These are phyloP conservation scores for Colletotrichum scovillei DNA, from an alignment of 2,329 filamentous ascomycete genomes.

Conservation along the genomic window DNA sequence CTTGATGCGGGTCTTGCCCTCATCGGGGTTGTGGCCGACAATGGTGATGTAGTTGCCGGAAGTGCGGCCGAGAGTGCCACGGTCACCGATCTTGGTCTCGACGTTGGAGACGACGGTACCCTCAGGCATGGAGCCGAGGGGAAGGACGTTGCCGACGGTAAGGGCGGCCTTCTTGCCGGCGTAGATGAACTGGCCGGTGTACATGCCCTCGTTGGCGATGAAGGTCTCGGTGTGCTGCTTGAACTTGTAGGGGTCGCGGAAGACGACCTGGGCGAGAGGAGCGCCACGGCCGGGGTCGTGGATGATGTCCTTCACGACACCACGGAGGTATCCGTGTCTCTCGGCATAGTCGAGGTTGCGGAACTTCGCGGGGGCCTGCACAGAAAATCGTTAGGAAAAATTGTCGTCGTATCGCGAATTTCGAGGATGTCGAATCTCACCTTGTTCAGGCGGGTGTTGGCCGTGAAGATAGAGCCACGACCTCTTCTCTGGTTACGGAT, in stretches of 20 bases:
- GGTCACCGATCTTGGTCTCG: constrained; percentile 98
- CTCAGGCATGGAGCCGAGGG: constrained; percentile 93
- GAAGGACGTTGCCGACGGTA: constrained; percentile 97
- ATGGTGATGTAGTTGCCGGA: constrained; percentile 99
- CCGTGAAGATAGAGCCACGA: constrained; percentile 72
- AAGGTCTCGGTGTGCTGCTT: constrained; percentile 98
- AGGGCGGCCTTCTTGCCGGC: constrained; percentile 98
- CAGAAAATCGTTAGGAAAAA: constrained; percentile 23
- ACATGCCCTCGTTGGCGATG: constrained; percentile 99
- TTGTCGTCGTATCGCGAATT: constrained; percentile 20
- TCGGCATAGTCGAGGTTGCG: constrained; percentile 96
- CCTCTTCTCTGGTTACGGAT: constrained; percentile 76
- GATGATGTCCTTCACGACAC: constrained; percentile 98
- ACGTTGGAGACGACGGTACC: constrained; percentile 99
- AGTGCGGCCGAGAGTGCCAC: constrained; percentile 94
- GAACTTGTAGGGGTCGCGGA: constrained; percentile 99
- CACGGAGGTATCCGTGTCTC: constrained; percentile 96
- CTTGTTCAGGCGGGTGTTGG: constrained; percentile 94
- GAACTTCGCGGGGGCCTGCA: constrained; percentile 77
- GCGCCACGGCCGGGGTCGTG: constrained; percentile 99
- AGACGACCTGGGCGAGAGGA: constrained; percentile 94
- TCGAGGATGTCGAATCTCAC: constrained; percentile 72
- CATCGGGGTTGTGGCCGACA: constrained; percentile 96
- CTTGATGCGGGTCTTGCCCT: constrained; percentile 99
- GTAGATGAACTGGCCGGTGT: constrained; percentile 99